Evolutionary conservation across 1,284 basidiomycete genomes (phyloP).

Genomic region (Apiotrichum laibachii): DNA sequence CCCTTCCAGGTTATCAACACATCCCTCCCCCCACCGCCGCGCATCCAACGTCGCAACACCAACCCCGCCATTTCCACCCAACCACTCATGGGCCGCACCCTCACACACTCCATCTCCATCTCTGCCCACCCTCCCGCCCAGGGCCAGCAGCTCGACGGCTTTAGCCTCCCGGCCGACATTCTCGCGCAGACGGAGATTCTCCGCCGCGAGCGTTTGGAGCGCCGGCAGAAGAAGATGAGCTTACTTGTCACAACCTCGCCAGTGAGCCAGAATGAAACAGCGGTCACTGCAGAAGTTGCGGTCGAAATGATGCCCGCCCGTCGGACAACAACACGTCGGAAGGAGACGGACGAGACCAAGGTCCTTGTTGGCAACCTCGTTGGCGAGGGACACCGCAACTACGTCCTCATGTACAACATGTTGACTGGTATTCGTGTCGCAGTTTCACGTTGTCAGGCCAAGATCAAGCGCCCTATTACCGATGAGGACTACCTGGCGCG

Average conservation of each 20-base stretch:
- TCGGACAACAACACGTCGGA: constrained; percentile 6
- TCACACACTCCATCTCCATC: constrained; percentile 14
- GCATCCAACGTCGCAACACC: constrained; percentile 36
- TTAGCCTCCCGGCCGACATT: constrained; percentile 58
- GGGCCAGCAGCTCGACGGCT: constrained; percentile 4
- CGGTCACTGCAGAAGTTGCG: constrained; percentile 54
- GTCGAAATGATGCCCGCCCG: constrained; percentile 37
- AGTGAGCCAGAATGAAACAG: background rate
- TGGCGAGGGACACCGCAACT: constrained; percentile 95
- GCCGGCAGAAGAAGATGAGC: constrained; percentile 57
- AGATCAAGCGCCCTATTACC: constrained; percentile 78
- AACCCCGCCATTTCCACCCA: constrained; percentile 28
- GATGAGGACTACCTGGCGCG: constrained; percentile 82
- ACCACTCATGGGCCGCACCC: constrained; percentile 5
- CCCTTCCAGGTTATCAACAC: background rate
- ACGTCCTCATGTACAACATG: constrained; percentile 99
- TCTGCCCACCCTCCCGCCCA: constrained; percentile 2
- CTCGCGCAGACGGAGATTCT: constrained; percentile 78
- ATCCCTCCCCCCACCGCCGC: constrained; percentile 11
- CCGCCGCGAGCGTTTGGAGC: constrained; percentile 65
- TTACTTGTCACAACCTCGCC: constrained; percentile 3
- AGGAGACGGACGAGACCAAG: constrained; percentile 48
- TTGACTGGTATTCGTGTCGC: constrained; percentile 95
- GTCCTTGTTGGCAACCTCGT: constrained; percentile 92
- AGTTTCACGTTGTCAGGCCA: constrained; percentile 92